Conservation (phyloP, 495 filamentous ascomycete genomes). For the Neurospora tetraspora region DNA sequence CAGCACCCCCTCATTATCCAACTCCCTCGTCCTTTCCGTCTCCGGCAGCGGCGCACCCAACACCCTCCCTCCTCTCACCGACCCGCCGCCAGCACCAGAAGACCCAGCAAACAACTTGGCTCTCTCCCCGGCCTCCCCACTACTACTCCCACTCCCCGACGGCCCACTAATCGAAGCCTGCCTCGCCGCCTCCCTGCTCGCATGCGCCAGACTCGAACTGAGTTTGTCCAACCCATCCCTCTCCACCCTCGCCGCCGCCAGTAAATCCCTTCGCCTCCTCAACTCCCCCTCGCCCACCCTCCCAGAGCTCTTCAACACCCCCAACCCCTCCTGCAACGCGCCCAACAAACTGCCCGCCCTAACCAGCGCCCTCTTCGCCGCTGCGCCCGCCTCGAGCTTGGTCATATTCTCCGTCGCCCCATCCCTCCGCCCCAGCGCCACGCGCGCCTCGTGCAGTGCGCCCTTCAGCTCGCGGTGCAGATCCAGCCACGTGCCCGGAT, state of each 20-base stretch:
- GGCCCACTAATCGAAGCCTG: not conserved
- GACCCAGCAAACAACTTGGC: conserved; percentile 22
- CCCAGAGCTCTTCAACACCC: conserved; percentile 32
- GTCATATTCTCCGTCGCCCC: conserved; percentile 49
- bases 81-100: not conserved
- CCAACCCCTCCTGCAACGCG: conserved; percentile 63
- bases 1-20: conserved; percentile 83
- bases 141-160: conserved; percentile 6
- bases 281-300: conserved; percentile 79
- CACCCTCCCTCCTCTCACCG: conserved; percentile 47
- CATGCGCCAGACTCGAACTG: conserved; percentile 55
- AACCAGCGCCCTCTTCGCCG: conserved; percentile 73
- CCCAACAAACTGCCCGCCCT: conserved; percentile 58
- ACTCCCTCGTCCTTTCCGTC: conserved; percentile 75
- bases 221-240: conserved; percentile 78
- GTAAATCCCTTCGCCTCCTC: conserved; percentile 65
- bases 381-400: conserved; percentile 56
- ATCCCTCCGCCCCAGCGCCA: conserved; percentile 66
- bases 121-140: conserved; percentile 20
- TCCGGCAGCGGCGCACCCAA: conserved; percentile 70
- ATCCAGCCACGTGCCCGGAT: conserved; percentile 82
- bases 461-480: conserved; percentile 72
- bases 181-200: conserved; percentile 16
- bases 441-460: conserved; percentile 70
- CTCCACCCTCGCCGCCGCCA: conserved; percentile 71